Base-by-base conservation (phyloP, 2,329 filamentous ascomycete genomes). In the Didymella pinodella region DNA sequence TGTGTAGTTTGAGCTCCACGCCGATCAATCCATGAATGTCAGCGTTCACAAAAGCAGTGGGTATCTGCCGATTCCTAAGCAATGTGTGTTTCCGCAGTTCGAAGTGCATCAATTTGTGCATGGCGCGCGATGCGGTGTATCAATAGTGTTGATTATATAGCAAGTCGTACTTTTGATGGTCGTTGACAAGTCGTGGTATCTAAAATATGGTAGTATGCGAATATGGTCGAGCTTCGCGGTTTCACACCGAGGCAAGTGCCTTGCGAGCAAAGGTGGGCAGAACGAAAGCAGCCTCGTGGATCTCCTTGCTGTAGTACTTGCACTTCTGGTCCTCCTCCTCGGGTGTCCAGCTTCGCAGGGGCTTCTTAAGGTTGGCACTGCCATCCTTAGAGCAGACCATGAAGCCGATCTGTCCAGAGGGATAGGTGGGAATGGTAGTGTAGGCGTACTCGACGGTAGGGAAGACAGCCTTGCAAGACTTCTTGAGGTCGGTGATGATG, bases 351-450 rank as follows among this genome's bases (percentile, higher is more conserved):
- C 81, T 84, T 75, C 95, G 90, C 63, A 97, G 76, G 53, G 95
- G 95, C 81, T 89, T 91, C 80, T 86, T 92, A 77, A 98, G 86
- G 81, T 99, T 86, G 79, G 79, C 89, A 87, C 76, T 81, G 78
- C 88, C 83, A 78, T 98, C 94, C 88, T 99, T 98, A 89, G 86
- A 91, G 89, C 95, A 98, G 77, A 99, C 92, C 93, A 99, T 97
- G 89, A 99, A 99, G 78, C 95, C 95, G 75, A 99, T 99, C 85
- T 99, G 95, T 78, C 95, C 95, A 57, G 92, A 96, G 68, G 95
- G 95, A 85, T 99, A 99, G 77, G 95, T 99, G 60, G 95, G 95
- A 80, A 99, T 99, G 74, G 94, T 98, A 75, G 94, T 98, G 87
- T 97, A 99, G 72, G 91, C 95, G 83, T 98, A 99, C 84, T 99